Percentiles rank a stretch among this genome's conserved stretches.
Evolutionary conservation across 2,329 filamentous ascomycete genomes (phyloP).

Genomic region (Colletotrichum sojae): DNA sequence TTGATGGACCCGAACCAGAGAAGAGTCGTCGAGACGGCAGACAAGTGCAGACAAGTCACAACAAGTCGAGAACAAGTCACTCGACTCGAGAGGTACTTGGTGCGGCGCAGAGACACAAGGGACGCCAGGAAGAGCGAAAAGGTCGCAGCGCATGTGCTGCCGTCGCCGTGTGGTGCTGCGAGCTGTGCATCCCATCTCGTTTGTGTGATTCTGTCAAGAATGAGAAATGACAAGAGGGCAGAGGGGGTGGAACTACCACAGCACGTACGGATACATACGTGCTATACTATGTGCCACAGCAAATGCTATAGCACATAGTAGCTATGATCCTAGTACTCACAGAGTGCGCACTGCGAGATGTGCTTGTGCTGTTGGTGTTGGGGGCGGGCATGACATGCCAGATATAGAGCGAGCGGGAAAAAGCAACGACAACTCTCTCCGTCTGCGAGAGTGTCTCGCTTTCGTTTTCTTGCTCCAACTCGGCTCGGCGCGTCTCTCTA

Average conservation of each 20-base stretch:
- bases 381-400: slow-evolving; percentile 24
- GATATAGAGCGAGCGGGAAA: slow-evolving; percentile 25
- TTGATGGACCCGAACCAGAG: slow-evolving; percentile 1
- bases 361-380: background rate
- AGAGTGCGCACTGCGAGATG: background rate
- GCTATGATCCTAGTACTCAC: background rate
- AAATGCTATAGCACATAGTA: background rate
- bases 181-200: slow-evolving; percentile 36
- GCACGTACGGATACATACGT: background rate
- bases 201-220: slow-evolving; percentile 35
- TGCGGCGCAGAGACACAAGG: slow-evolving; percentile 1
- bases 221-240: slow-evolving; percentile 27
- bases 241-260: too few species aligned
- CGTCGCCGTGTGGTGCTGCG: slow-evolving; percentile 12
- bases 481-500: background rate
- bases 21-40: background rate
- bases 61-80: slow-evolving; percentile 25
- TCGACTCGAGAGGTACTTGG: slow-evolving; percentile 30
- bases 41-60: slow-evolving; percentile 13
- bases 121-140: slow-evolving; percentile 12
- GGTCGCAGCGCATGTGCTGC: slow-evolving; percentile 30
- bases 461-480: background rate
- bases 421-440: slow-evolving; percentile 8
- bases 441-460: too few species aligned
- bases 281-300: background rate